Conservation (phyloP, 768 basidiomycete species). For the Tephrocybe sp. region DNA sequence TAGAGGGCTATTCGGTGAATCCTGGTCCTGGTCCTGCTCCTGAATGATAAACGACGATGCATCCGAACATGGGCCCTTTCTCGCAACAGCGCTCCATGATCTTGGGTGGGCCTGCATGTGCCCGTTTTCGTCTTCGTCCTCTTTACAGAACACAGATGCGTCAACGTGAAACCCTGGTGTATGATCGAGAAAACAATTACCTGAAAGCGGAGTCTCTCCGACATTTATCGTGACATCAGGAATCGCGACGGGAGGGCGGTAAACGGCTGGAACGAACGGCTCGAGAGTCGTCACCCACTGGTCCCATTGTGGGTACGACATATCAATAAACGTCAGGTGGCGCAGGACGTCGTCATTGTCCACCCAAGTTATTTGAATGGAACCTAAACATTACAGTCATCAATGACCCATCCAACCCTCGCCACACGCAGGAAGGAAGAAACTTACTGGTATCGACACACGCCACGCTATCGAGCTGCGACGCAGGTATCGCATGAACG, state of each 20-base stretch:
- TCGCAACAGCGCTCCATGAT: slow-evolving; percentile 40
- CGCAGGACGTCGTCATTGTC: slow-evolving; percentile 19
- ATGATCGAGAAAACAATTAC: slow-evolving; percentile 6
- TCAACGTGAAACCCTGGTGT: too few relatives aligned
- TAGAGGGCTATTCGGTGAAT: slow-evolving; percentile 33
- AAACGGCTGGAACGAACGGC: slow-evolving; percentile 26
- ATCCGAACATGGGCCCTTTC: slow-evolving; percentile 37
- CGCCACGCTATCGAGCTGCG: slow-evolving; percentile 23
- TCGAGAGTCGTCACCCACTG: slow-evolving; percentile 30
- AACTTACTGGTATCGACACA: slow-evolving; percentile 29
- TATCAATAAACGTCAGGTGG: slow-evolving; percentile 21
- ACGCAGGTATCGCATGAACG: slow-evolving; percentile 30
- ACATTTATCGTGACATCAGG: slow-evolving; percentile 16
- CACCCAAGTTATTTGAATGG: slow-evolving; percentile 33
- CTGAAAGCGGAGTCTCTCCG: slow-evolving; percentile 18
- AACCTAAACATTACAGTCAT: slow-evolving; percentile 16
- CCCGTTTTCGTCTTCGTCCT: slow-evolving; percentile 23
- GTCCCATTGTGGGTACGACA: slow-evolving; percentile 24
- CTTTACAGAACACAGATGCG: slow-evolving; percentile 4
- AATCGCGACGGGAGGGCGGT: slow-evolving; percentile 18
- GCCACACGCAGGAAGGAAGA: too few relatives aligned
- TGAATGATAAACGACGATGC: slow-evolving; percentile 33
- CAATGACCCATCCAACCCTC: neutral
- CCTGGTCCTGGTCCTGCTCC: slow-evolving; percentile 23
- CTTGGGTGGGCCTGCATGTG: slow-evolving; percentile 24